Base-by-base conservation (phyloP, 208 protist species). In the Naegleria fowleri region DNA sequence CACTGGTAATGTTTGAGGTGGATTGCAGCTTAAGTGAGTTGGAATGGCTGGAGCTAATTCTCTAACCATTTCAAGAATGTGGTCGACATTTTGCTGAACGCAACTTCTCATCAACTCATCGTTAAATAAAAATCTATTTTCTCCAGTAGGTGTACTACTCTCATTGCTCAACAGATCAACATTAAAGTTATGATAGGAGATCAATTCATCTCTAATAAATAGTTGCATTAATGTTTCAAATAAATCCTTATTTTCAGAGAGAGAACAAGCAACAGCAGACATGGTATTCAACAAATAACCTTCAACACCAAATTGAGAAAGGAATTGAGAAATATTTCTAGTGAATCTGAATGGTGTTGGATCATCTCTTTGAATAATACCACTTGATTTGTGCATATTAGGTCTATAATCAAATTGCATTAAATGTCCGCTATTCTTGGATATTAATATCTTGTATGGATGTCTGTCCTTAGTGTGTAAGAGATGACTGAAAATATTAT, bases 201-300 rank as follows among this genome's bases (percentile, higher is more conserved):
- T 43, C 11, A 91, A 59, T 91, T 91, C 89, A 43, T 91, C 89
- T n/a, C 51, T 52, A 41, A 91, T 67, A 48, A 48, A 91, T 4
- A 91, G 40, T n/a, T 41, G 19, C 5, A 91, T 15, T 9, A 91
- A 11, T 5, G 40, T 33, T 41, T 22, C 33, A 6, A 91, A 41
- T 29, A 33, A n/a, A 25, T 86, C n/a, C 33, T 38, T 59, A 25
- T 91, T 76, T 16, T 75, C 51, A 41, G 15, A n/a, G 6, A 91
- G 51, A 11, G 55, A 9, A 86, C 5, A 29, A 29, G 55, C 5
- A 43, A 6, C n/a, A 55, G 51, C 7, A 29, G 55, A 41, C 11
- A 91, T 83, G 13, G 29, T 40, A 40, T 87, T 87, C 55, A 91
- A 91, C 13, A 88, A 83, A 15, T 38, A 41, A 16, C 89, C 89